These are phyloP conservation scores for Leccinum longicurvipes DNA, from an alignment of 768 basidiomycete genomes.

Conservation along the genomic window DNA sequence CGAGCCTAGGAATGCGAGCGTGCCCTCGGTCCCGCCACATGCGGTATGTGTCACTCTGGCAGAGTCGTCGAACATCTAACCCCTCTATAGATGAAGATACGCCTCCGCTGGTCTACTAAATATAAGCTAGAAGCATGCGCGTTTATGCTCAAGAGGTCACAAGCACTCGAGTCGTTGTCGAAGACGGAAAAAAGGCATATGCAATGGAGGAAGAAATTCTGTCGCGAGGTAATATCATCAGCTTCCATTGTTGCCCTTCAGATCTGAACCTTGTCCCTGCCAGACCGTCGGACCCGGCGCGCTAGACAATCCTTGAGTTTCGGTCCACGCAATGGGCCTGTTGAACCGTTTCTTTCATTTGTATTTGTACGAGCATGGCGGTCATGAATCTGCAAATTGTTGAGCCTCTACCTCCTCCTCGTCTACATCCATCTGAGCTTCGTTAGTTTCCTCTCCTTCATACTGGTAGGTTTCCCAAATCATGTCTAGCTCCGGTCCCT, in stretches of 20 bases:
- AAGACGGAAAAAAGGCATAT: slow-evolving; percentile 40
- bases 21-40: slow-evolving; percentile 13
- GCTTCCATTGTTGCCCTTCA: neutral
- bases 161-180: slow-evolving; percentile 31
- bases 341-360: neutral
- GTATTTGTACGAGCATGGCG: neutral
- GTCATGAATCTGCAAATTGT: slow-evolving; percentile 19
- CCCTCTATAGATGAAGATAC: slow-evolving; percentile 35
- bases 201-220: slow-evolving; percentile 57
- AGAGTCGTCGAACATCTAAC: neutral
- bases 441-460: slow-evolving; percentile 40
- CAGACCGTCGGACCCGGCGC: slow-evolving; percentile 19
- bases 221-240: slow-evolving; percentile 39
- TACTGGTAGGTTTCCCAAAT: slow-evolving; percentile 61
- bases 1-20: slow-evolving; percentile 6
- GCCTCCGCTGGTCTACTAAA: slow-evolving; percentile 43
- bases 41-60: slow-evolving; percentile 13
- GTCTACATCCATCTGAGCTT: slow-evolving; percentile 45
- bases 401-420: slow-evolving; percentile 50
- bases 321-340: no score
- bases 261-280: neutral
- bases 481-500: slow-evolving; percentile 66
- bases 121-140: slow-evolving; percentile 56
- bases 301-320: slow-evolving; percentile 15
- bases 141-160: slow-evolving; percentile 39